Evolutionary conservation across 495 filamentous ascomycete species (phyloP).

Genomic region (Corynascus novoguineensis): DNA sequence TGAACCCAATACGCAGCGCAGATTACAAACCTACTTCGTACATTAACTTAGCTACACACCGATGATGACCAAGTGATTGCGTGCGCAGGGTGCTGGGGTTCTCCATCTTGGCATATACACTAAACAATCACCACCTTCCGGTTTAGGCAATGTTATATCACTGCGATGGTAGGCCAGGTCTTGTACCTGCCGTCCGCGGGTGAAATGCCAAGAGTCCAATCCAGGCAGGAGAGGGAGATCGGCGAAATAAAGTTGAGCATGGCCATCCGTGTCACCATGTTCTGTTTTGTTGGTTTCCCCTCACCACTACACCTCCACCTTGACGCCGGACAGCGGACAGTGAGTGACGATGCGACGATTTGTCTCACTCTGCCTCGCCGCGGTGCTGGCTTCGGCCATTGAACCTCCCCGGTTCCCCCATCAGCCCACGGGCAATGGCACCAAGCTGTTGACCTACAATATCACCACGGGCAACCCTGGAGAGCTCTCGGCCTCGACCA

Average conservation of each 20-base stretch:
- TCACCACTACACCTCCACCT: not conserved
- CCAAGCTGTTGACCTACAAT: conserved; percentile 41
- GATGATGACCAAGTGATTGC: not conserved
- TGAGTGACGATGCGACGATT: conserved; percentile 17
- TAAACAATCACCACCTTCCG: conserved; percentile 10
- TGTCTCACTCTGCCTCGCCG: conserved; percentile 14
- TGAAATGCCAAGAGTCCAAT: conserved; percentile 12
- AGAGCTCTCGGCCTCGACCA: conserved; percentile 27
- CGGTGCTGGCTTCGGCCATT: conserved; percentile 26
- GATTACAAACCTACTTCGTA: too few relatives aligned
- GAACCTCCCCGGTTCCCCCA: conserved; percentile 36
- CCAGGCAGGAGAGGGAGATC: conserved; percentile 10
- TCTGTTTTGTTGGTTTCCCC: not conserved
- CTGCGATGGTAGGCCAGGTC: conserved; percentile 2
- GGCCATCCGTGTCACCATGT: not conserved
- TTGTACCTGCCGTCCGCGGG: conserved; percentile 15
- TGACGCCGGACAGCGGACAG: not conserved
- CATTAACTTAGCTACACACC: too few relatives aligned
- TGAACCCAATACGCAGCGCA: too few relatives aligned
- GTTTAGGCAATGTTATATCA: not conserved
- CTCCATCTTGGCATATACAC: conserved; percentile 14
- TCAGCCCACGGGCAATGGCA: conserved; percentile 33
- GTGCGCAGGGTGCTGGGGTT: not conserved
- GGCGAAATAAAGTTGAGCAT: conserved; percentile 4
- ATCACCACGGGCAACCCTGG: conserved; percentile 33